Conservation (phyloP, 2,329 filamentous ascomycete species). For the Fusarium sp. region DNA sequence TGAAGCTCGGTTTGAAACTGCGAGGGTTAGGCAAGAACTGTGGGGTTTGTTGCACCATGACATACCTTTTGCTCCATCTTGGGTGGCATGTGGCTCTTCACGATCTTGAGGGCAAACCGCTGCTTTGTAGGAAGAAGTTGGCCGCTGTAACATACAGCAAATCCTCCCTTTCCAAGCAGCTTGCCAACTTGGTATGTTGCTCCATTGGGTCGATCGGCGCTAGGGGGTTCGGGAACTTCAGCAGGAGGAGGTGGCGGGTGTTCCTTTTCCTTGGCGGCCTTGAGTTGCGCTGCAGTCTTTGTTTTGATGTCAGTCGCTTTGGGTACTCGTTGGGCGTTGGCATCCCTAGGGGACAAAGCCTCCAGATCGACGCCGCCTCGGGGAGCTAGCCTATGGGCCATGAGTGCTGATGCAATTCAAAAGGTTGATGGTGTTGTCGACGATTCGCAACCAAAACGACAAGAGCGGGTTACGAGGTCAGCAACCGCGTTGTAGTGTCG, state of each 20-base stretch:
- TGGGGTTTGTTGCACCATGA: not conserved
- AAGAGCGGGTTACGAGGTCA: constrained; percentile 26
- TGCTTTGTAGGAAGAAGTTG: constrained; percentile 72
- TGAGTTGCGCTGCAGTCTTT: constrained; percentile 62
- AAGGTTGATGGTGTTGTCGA: constrained; percentile 4
- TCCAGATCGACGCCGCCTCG: constrained; percentile 66
- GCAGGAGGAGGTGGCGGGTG: constrained; percentile 71
- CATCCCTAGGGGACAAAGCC: constrained; percentile 71
- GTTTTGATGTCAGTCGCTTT: constrained; percentile 60
- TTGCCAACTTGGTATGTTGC: constrained; percentile 78
- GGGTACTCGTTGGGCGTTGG: constrained; percentile 66
- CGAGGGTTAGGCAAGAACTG: constrained; percentile 26
- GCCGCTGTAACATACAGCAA: constrained; percentile 82
- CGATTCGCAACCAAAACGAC: constrained; percentile 4
- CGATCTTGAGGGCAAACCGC: constrained; percentile 81
- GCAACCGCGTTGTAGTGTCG: constrained; percentile 29
- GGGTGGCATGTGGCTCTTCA: constrained; percentile 81
- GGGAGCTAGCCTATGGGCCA: constrained; percentile 59
- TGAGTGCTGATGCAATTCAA: constrained; percentile 35
- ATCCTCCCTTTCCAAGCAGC: constrained; percentile 81
- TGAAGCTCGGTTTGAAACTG: constrained; percentile 86
- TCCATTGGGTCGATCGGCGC: constrained; percentile 73
- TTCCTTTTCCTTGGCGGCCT: constrained; percentile 70
- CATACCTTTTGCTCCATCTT: constrained; percentile 86
- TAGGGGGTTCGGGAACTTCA: constrained; percentile 69